These are phyloP conservation scores for Lanmaoa rubissima DNA, from an alignment of 768 basidiomycete genomes.

Conservation along the genomic window DNA sequence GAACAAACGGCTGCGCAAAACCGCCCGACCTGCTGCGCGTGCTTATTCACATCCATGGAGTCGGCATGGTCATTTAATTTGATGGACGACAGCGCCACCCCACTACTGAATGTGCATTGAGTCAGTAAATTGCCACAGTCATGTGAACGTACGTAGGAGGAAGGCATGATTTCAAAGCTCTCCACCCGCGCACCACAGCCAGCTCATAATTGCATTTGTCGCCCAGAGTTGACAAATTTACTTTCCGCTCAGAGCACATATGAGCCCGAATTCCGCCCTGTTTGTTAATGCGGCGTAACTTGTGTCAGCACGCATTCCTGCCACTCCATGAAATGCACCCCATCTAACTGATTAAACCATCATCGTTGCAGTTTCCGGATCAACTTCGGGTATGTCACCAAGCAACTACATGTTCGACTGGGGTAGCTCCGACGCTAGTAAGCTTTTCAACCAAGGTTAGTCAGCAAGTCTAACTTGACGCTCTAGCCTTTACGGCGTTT, in stretches of 20 bases:
- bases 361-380: slow-evolving; percentile 81
- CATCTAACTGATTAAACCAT: slow-evolving; percentile 53
- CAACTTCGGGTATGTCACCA: slow-evolving; percentile 62
- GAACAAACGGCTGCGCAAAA: not conserved
- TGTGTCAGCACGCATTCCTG: not conserved
- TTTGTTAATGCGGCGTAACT: not conserved
- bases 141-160: not conserved
- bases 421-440: slow-evolving; percentile 48
- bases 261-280: slow-evolving; percentile 64
- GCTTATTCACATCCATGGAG: slow-evolving; percentile 48
- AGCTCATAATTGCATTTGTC: slow-evolving; percentile 46
- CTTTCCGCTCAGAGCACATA: slow-evolving; percentile 62
- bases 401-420: slow-evolving; percentile 74
- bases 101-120: slow-evolving; percentile 20
- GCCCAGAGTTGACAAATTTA: slow-evolving; percentile 64
- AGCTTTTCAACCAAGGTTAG: not conserved
- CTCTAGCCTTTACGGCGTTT: not conserved
- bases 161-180: not conserved
- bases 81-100: slow-evolving; percentile 58
- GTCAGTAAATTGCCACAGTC: slow-evolving; percentile 25
- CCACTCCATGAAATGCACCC: slow-evolving; percentile 43
- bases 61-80: slow-evolving; percentile 66
- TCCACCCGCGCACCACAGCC: slow-evolving; percentile 27
- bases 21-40: not conserved
- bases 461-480: slow-evolving; percentile 3